A percentile compares a stretch with the other conserved stretches of the same genome.
These are phyloP conservation scores for Solanum appendiculatum DNA, from an alignment of 257 asterid species.

Conservation along the genomic window DNA sequence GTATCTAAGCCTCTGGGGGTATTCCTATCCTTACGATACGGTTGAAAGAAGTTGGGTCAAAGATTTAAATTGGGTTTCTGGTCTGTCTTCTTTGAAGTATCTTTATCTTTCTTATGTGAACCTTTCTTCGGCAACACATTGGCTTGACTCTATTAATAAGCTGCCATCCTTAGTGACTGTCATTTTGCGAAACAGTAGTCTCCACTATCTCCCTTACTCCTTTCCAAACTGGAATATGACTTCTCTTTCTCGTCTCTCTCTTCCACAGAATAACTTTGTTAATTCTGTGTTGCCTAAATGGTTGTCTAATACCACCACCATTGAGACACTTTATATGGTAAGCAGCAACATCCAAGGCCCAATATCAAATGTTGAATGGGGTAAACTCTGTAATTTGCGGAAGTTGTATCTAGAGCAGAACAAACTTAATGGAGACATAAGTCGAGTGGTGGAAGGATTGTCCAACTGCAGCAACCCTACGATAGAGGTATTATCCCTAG, in stretches of 20 bases:
- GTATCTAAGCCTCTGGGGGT: neutral
- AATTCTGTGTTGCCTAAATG: constrained; percentile 1
- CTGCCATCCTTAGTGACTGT: neutral
- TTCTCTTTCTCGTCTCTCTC: neutral
- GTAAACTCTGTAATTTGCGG: neutral
- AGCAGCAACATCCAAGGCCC: neutral
- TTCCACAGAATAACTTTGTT: neutral
- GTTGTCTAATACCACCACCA: constrained; percentile 3
- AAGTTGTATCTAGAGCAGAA: neutral
- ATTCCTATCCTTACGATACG: neutral
- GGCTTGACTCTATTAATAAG: neutral
- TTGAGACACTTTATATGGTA: neutral
- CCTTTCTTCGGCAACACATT: neutral
- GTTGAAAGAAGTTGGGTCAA: neutral
- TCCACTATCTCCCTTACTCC: neutral
- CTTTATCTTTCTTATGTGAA: neutral
- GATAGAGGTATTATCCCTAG: neutral
- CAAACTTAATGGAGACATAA: neutral
- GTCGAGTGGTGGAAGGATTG: neutral
- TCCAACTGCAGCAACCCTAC: neutral
- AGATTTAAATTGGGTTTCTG: neutral
- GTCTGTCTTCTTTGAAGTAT: neutral
- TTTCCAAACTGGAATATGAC: neutral
- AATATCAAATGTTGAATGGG: neutral
- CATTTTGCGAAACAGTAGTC: neutral